phyloP scores from a whole-genome alignment of 2,329 filamentous ascomycete species.

The Anthostomella pinea region DNA sequence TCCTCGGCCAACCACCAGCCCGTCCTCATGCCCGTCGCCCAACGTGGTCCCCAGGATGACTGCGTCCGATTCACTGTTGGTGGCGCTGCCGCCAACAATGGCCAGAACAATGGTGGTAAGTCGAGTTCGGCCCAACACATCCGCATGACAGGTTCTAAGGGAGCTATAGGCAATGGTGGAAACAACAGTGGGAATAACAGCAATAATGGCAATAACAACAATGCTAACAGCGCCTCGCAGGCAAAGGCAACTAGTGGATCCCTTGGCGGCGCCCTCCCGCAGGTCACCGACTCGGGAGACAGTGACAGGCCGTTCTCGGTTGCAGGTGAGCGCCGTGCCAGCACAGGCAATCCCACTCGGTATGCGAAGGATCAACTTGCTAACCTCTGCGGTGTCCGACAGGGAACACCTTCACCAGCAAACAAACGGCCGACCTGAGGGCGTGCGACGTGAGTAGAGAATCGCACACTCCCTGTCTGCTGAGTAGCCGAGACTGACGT shows the following conservation, averaged over 20 bases:
- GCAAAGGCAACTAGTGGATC: slow-evolving; percentile 6
- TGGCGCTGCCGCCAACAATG: no score
- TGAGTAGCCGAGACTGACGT: neutral
- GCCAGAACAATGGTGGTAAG: no score
- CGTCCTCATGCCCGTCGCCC: slow-evolving; percentile 63
- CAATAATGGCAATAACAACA: slow-evolving; percentile 16
- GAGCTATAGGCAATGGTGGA: slow-evolving; percentile 17
- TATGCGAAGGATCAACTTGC: no score
- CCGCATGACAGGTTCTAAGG: no score
- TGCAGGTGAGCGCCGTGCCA: slow-evolving; percentile 33
- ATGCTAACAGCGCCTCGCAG: slow-evolving; percentile 20
- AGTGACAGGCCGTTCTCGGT: slow-evolving; percentile 52
- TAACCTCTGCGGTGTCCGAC: no score
- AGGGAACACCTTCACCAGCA: slow-evolving; percentile 52
- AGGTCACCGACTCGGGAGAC: slow-evolving; percentile 23
- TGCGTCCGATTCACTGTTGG: slow-evolving; percentile 60
- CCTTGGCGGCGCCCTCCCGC: slow-evolving; percentile 13
- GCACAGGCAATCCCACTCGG: no score
- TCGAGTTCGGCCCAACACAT: no score
- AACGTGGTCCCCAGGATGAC: slow-evolving; percentile 65
- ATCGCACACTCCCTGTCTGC: slow-evolving; percentile 1
- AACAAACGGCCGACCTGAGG: slow-evolving; percentile 54
- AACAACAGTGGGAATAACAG: slow-evolving; percentile 20
- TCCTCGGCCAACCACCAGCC: slow-evolving; percentile 64
- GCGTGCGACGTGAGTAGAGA: slow-evolving; percentile 47